Evolutionary conservation across 2,329 filamentous ascomycete species (phyloP).

Genomic region (Sporothrix sp.): DNA sequence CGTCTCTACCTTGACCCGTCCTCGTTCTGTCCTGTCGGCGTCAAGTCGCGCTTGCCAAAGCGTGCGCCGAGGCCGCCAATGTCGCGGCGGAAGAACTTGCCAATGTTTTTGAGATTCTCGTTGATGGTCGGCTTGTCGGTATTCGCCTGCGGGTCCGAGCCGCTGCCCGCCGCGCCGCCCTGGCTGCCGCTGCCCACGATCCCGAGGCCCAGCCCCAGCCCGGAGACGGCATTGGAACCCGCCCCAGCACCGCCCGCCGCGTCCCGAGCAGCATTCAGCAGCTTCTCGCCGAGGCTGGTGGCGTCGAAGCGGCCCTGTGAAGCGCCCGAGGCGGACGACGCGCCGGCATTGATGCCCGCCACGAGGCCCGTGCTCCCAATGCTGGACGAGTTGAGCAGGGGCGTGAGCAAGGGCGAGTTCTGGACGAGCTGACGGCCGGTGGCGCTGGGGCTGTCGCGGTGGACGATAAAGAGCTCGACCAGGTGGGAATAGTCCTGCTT

Average conservation of each 20-base stretch:
- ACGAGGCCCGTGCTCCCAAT: conserved; percentile 32
- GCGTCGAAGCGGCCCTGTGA: conserved; percentile 14
- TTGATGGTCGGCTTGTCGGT: conserved; percentile 67
- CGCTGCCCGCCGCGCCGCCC: neutral
- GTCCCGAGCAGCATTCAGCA: conserved; percentile 80
- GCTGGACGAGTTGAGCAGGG: conserved; percentile 44
- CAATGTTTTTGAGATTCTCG: conserved; percentile 89
- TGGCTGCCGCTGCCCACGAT: conserved; percentile 1
- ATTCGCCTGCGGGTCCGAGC: conserved; percentile 20
- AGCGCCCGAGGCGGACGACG: neutral
- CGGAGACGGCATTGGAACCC: conserved; percentile 29
- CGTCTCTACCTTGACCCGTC: neutral
- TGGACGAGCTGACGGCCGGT: conserved; percentile 58
- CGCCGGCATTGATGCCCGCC: conserved; percentile 22
- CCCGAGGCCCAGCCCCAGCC: conserved; percentile 2
- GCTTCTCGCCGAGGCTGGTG: conserved; percentile 61
- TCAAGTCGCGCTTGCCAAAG: conserved; percentile 54
- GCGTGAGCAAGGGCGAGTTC: conserved; percentile 60
- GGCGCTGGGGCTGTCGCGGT: conserved; percentile 63
- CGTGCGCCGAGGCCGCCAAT: conserved; percentile 65
- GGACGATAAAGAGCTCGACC: conserved; percentile 71
- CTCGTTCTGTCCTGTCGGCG: conserved; percentile 22
- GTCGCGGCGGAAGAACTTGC: conserved; percentile 90
- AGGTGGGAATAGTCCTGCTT: conserved; percentile 75
- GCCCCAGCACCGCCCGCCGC: too few relatives aligned